Evolutionary conservation across 768 basidiomycete genomes (phyloP), one percentile per base, ranked within the genome.

Genomic region (Lactarius hengduanensis): DNA sequence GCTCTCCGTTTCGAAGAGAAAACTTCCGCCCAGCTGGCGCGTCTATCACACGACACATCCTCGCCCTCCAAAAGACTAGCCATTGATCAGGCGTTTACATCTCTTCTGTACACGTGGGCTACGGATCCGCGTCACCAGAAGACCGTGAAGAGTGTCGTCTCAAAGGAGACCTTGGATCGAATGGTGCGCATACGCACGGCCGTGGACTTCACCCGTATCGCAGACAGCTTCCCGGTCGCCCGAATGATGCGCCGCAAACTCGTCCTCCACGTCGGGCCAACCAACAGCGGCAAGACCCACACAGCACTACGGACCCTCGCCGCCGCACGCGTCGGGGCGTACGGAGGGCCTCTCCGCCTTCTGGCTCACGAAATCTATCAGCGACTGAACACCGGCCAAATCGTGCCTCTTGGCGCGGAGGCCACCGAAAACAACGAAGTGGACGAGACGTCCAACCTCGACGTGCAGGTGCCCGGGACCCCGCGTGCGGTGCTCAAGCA

Each of bases 221-320:
- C 81, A 0, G 86, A 87, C 65, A 73, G 77, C 13, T 87, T 74
- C 71, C 72, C 78, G 0, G 20, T 61, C 10, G 86, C 94, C 0
- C 86, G 96, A 11, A 72, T 75, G 13, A 78, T 87, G 69, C 82
- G 80, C 20, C 84, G 96, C 22, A 92, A 88, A 71, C 80, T 98
- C 71, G 89, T 96, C 75, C 88, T 98, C 81, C 96, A 99, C 72
- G 94, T 99, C 47, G 97, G 96, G 0, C 97, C 97, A 0, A 98
- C 97, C 28, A 99, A 98, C 76, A 93, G 92, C 68, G 97, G 96
- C 36, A 99, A 99, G 79, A 99, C 96, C 0, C 88, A 98, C 73
- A 88, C 91, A 72, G 97, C 96, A 0, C 79, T 99, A 10, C 88
- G 92, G 54, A 93, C 95, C 0, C 83, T 99, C 2, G 91, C 94